Percentiles rank a stretch among this genome's conserved stretches.
phyloP scores from a whole-genome alignment of 805 yeast genomes.

The Suhomyces vadensis region DNA sequence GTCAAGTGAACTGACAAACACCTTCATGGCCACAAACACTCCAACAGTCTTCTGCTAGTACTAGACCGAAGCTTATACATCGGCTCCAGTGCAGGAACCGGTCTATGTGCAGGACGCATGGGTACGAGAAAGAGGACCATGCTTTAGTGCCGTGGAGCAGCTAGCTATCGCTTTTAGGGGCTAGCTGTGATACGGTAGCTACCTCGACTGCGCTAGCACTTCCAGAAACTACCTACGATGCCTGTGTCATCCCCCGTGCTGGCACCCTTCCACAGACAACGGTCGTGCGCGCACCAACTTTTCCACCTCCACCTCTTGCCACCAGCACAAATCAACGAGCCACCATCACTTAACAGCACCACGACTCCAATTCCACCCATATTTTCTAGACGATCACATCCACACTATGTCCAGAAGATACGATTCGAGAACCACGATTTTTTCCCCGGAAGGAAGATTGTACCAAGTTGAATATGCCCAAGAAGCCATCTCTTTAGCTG shows the following conservation, averaged over 20 bases:
- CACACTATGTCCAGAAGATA: conserved; percentile 88
- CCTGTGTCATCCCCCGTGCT: too few relatives aligned
- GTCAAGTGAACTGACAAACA: conserved; percentile 45
- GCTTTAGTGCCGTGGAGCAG: too few relatives aligned
- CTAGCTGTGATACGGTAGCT: too few relatives aligned
- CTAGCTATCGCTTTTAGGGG: too few relatives aligned
- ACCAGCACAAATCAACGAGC: conserved; percentile 2
- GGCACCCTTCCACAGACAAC: too few relatives aligned
- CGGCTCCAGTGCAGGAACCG: too few relatives aligned
- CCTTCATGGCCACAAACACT: too few relatives aligned
- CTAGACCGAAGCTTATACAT: too few relatives aligned
- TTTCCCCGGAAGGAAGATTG: conserved; percentile 97
- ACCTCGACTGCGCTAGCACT: too few relatives aligned
- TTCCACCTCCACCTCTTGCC: conserved; percentile 3
- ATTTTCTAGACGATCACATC: conserved; percentile 1
- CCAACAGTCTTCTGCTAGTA: too few relatives aligned
- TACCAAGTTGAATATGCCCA: conserved; percentile 97
- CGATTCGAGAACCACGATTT: conserved; percentile 98
- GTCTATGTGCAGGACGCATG: background rate
- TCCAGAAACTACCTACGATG: too few relatives aligned
- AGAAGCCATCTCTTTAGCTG: conserved; percentile 84
- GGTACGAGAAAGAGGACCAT: too few relatives aligned
- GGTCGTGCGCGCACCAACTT: conserved; percentile 3
- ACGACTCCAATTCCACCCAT: background rate
- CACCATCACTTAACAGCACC: background rate